Evolutionary conservation across 352 stramenopile genomes (phyloP).

Genomic region (Phytopythium cucurbitacearum): DNA sequence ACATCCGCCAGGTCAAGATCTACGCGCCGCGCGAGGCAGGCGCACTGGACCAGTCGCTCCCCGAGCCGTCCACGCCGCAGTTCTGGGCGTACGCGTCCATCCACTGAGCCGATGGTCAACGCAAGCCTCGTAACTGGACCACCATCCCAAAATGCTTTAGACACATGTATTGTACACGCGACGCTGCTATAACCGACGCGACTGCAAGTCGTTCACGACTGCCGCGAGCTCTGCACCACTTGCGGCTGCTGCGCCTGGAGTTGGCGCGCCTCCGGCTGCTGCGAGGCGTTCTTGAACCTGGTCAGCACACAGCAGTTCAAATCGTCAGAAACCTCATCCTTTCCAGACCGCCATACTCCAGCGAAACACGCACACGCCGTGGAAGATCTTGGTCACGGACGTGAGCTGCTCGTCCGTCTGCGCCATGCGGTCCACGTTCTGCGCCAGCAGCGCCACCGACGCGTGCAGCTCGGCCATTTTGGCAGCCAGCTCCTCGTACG

Average conservation of each 20-base stretch:
- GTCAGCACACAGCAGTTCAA: conserved; percentile 1
- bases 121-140: not conserved
- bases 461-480: conserved; percentile 77
- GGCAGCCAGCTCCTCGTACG: conserved; percentile 60
- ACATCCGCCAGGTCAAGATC: conserved; percentile 93
- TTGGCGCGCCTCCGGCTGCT: conserved; percentile 14
- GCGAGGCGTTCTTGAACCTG: conserved; percentile 46
- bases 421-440: conserved; percentile 77
- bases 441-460: conserved; percentile 57
- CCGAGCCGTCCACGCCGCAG: conserved; percentile 55
- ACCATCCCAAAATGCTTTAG: not conserved
- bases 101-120: conserved; percentile 13
- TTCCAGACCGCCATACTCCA: not conserved
- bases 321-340: too few relatives aligned
- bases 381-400: conserved; percentile 72
- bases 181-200: not conserved
- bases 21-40: conserved; percentile 75
- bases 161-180: conserved; percentile 1
- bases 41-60: conserved; percentile 42
- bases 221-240: too few relatives aligned
- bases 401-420: conserved; percentile 62
- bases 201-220: too few relatives aligned
- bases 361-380: conserved; percentile 47
- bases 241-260: not conserved
- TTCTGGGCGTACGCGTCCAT: conserved; percentile 71